A percentile compares a stretch with the other conserved stretches of the same genome.
These are phyloP conservation scores for Leptosphaerulina australis DNA, from an alignment of 2,329 filamentous ascomycete species.

Conservation along the genomic window DNA sequence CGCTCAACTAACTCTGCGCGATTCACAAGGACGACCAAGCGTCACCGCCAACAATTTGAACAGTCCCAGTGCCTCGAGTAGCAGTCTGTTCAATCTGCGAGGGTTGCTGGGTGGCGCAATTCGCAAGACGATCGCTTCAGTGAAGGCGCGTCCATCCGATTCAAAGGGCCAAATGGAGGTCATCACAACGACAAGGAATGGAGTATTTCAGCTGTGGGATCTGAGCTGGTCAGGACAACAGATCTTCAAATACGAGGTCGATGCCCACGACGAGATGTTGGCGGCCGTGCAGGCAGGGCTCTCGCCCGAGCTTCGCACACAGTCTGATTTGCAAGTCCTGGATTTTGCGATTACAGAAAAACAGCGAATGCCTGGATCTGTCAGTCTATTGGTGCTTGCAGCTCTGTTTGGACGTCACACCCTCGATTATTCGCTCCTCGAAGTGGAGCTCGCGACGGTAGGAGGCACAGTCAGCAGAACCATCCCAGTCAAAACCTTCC, in stretches of 20 bases:
- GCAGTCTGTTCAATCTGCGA: constrained; percentile 81
- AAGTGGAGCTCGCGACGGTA: constrained; percentile 66
- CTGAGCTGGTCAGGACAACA: constrained; percentile 87
- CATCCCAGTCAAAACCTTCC: constrained; percentile 66
- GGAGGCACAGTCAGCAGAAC: constrained; percentile 66
- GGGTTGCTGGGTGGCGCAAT: constrained; percentile 73
- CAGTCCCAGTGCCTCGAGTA: constrained; percentile 60
- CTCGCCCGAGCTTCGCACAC: constrained; percentile 53
- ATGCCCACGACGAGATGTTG: constrained; percentile 70
- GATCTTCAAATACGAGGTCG: constrained; percentile 72
- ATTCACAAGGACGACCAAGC: constrained; percentile 82
- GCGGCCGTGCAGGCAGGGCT: constrained; percentile 65
- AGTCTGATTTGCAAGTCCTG: constrained; percentile 71
- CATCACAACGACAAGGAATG: constrained; percentile 77
- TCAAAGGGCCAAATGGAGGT: constrained; percentile 84
- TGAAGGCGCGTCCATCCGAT: constrained; percentile 73
- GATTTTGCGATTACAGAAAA: constrained; percentile 74
- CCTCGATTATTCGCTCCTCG: constrained; percentile 74
- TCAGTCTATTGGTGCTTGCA: constrained; percentile 42
- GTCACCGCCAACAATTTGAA: constrained; percentile 79
- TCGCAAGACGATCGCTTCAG: constrained; percentile 79
- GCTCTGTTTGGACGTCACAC: constrained; percentile 36
- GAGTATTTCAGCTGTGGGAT: constrained; percentile 83
- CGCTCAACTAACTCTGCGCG: constrained; percentile 83
- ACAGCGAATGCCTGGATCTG: constrained; percentile 42